phyloP scores from a whole-genome alignment of 768 basidiomycete species.

The Leucocoprinus birnbaumii region DNA sequence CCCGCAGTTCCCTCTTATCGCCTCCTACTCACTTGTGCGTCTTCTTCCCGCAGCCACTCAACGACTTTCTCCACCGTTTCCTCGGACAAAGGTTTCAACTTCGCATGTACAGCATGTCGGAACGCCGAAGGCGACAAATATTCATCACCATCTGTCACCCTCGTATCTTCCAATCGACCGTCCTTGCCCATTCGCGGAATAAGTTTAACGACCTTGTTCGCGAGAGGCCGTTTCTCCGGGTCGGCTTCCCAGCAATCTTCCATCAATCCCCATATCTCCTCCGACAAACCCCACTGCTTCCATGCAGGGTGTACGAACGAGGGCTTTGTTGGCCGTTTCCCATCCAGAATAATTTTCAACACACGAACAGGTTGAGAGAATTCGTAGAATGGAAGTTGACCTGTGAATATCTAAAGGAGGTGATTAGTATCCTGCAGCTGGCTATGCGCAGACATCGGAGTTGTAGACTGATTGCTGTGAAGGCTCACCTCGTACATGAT shows the following conservation, averaged over 20 bases:
- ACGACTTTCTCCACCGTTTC: constrained; percentile 5
- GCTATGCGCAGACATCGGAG: neutral
- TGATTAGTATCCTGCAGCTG: neutral
- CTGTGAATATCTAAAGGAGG: constrained; percentile 8
- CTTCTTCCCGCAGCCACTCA: constrained; percentile 4
- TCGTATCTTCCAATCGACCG: neutral
- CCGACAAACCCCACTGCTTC: constrained; percentile 2
- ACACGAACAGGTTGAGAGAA: constrained; percentile 1
- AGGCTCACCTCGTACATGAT: constrained; percentile 16
- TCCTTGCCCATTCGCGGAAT: neutral
- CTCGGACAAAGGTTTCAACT: constrained; percentile 6
- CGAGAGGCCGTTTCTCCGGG: neutral
- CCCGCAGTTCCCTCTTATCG: too few species aligned
- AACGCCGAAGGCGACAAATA: constrained; percentile 6
- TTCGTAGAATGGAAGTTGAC: constrained; percentile 11
- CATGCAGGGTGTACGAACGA: neutral
- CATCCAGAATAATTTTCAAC: constrained; percentile 10
- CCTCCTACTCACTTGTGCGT: neutral
- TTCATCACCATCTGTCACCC: neutral
- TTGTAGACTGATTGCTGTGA: neutral
- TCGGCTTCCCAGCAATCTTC: constrained; percentile 11
- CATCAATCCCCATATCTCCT: constrained; percentile 12
- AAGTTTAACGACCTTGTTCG: neutral
- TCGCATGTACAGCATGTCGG: constrained; percentile 6
- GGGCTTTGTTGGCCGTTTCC: constrained; percentile 1